Evolutionary conservation across 768 basidiomycete species (phyloP).

Genomic region (Tulasnella sp.): DNA sequence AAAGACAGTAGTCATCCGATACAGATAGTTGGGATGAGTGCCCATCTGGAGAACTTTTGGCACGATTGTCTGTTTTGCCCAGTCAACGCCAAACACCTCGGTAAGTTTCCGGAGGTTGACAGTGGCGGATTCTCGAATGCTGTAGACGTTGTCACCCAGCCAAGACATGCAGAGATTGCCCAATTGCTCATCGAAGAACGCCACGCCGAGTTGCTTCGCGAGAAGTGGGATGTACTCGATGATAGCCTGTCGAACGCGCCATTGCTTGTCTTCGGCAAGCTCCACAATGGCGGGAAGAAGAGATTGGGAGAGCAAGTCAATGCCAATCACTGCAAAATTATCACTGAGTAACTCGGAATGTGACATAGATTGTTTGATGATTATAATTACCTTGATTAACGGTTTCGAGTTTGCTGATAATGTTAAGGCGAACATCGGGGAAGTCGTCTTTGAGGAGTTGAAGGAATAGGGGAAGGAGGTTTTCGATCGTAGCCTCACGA

Average conservation of each 20-base stretch:
- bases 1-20: conserved; percentile 97
- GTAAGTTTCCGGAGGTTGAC: conserved; percentile 94
- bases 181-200: conserved; percentile 96
- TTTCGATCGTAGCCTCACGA: conserved; percentile 87
- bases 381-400: conserved; percentile 91
- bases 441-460: conserved; percentile 97
- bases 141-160: conserved; percentile 96
- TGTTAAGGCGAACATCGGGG: conserved; percentile 92
- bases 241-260: conserved; percentile 98
- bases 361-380: too few species aligned
- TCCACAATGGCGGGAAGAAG: conserved; percentile 96
- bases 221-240: conserved; percentile 99
- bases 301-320: conserved; percentile 86
- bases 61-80: conserved; percentile 88
- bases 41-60: conserved; percentile 98
- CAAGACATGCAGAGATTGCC: conserved; percentile 98
- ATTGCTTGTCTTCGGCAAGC: conserved; percentile 97
- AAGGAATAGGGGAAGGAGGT: conserved; percentile 92
- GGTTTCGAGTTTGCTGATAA: conserved; percentile 96
- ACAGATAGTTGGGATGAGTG: conserved; percentile 90
- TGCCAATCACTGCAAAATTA: conserved; percentile 73
- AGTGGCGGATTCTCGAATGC: conserved; percentile 96
- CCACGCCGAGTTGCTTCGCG: conserved; percentile 91
- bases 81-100: conserved; percentile 97
- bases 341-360: too few species aligned